A percentile compares a stretch with the other conserved stretches of the same genome.
phyloP scores from a whole-genome alignment of 2,329 filamentous ascomycete species.

The Rosellinia necatrix region DNA sequence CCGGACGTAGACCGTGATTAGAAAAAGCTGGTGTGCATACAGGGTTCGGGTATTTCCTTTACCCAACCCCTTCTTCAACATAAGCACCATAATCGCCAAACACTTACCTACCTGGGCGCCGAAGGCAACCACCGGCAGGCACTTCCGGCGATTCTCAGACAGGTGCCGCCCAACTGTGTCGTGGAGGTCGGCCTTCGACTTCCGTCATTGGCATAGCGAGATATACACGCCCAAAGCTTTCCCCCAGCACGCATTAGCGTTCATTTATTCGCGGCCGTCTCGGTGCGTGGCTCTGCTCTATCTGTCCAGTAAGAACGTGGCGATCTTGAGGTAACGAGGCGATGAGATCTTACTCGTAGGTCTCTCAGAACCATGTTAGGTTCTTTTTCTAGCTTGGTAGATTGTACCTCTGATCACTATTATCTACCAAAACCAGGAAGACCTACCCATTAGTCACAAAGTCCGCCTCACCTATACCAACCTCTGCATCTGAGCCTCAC shows the following conservation, averaged over 20 bases:
- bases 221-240: constrained; percentile 7
- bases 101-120: constrained; percentile 17
- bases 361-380: constrained; percentile 16
- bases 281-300: constrained; percentile 25
- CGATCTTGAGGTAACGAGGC: constrained; percentile 18
- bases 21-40: not conserved
- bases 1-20: constrained; percentile 11
- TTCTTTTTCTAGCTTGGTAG: constrained; percentile 3
- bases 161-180: constrained; percentile 5
- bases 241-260: constrained; percentile 6
- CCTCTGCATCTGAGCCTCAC: constrained; percentile 24
- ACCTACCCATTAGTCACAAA: constrained; percentile 10
- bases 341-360: constrained; percentile 21
- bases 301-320: constrained; percentile 12
- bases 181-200: constrained; percentile 1
- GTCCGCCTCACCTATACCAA: constrained; percentile 24
- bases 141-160: constrained; percentile 7
- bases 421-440: not conserved
- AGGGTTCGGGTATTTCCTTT: not conserved
- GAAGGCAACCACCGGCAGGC: constrained; percentile 21
- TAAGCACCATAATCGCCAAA: not conserved
- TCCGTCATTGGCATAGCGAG: not conserved
- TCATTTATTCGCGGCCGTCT: constrained; percentile 1
- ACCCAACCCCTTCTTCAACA: not conserved
- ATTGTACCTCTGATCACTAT: constrained; percentile 11